Percentiles rank a stretch among this genome's conserved stretches.
phyloP scores from a whole-genome alignment of 78 protist species.

The Dictyostelium capitatum region DNA sequence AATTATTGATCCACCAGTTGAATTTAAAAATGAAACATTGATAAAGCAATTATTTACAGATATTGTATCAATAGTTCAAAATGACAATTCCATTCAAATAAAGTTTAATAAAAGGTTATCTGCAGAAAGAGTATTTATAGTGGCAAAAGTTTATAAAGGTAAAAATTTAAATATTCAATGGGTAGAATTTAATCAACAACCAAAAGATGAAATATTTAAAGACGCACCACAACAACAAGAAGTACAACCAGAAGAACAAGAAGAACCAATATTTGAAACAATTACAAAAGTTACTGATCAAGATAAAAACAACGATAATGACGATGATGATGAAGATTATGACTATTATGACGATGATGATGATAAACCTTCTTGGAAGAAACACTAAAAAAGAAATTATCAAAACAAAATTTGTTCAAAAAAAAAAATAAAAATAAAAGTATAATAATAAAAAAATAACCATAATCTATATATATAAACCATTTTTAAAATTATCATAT shows the following conservation, averaged over 20 bases:
- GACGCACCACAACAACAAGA: not conserved
- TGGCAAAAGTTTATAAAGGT: constrained; percentile 66
- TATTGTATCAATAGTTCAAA: not conserved
- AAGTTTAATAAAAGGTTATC: constrained; percentile 54
- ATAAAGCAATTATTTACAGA: constrained; percentile 37
- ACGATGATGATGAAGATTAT: constrained; percentile 18
- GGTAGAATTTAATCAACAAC: constrained; percentile 34
- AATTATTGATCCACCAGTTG: constrained; percentile 58
- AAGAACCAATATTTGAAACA: not conserved
- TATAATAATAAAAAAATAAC: not conserved
- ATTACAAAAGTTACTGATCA: not conserved
- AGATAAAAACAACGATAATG: not conserved
- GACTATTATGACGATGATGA: constrained; percentile 51
- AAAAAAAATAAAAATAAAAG: not conserved
- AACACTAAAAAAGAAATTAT: not conserved
- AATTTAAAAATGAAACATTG: constrained; percentile 59
- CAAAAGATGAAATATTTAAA: not conserved
- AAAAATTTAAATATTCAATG: constrained; percentile 31
- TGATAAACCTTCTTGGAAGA: constrained; percentile 50
- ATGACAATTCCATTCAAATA: constrained; percentile 24
- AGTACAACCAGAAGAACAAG: not conserved
- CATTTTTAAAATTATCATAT: too few species aligned
- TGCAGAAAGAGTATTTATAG: constrained; percentile 74
- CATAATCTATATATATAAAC: too few species aligned
- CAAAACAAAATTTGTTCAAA: not conserved